phyloP scores from a whole-genome alignment of 495 filamentous ascomycete genomes.

The Letharia lupina region DNA sequence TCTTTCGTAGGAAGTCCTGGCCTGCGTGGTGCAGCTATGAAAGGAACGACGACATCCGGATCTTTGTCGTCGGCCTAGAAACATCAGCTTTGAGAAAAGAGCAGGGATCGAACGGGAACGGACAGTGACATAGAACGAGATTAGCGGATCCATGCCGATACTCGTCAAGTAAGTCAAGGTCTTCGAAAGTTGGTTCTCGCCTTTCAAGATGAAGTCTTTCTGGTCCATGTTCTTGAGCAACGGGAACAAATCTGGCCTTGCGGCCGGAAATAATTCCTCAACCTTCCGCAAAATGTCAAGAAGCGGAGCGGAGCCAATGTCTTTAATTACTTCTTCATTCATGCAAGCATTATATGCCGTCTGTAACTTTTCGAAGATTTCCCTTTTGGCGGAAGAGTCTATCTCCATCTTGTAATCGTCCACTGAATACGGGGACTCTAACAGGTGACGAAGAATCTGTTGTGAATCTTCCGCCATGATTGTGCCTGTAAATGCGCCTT shows the following conservation, averaged over 20 bases:
- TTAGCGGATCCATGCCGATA: constrained; percentile 42
- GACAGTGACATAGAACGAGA: constrained; percentile 41
- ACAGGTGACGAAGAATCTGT: constrained; percentile 51
- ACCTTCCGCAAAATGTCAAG: constrained; percentile 43
- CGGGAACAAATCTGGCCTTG: constrained; percentile 20
- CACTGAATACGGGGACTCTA: constrained; percentile 49
- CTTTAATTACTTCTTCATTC: constrained; percentile 45
- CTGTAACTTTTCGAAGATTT: constrained; percentile 60
- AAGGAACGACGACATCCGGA: constrained; percentile 53
- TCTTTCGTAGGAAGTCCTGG: constrained; percentile 57
- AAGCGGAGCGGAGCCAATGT: constrained; percentile 47
- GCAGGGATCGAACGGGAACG: constrained; percentile 24
- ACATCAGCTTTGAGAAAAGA: constrained; percentile 6
- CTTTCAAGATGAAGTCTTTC: constrained; percentile 17
- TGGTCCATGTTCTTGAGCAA: neutral
- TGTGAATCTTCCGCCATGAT: constrained; percentile 53
- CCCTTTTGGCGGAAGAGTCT: constrained; percentile 38
- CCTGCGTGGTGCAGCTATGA: constrained; percentile 42
- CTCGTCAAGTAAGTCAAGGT: constrained; percentile 47
- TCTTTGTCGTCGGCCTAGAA: constrained; percentile 52
- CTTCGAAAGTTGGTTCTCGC: constrained; percentile 38
- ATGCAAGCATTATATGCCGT: constrained; percentile 57
- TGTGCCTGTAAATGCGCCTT: constrained; percentile 49
- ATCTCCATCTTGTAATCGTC: constrained; percentile 30
- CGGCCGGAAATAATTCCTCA: constrained; percentile 43